Conservation (phyloP, 805 yeast genomes). For the Kodamaea sagamina region DNA sequence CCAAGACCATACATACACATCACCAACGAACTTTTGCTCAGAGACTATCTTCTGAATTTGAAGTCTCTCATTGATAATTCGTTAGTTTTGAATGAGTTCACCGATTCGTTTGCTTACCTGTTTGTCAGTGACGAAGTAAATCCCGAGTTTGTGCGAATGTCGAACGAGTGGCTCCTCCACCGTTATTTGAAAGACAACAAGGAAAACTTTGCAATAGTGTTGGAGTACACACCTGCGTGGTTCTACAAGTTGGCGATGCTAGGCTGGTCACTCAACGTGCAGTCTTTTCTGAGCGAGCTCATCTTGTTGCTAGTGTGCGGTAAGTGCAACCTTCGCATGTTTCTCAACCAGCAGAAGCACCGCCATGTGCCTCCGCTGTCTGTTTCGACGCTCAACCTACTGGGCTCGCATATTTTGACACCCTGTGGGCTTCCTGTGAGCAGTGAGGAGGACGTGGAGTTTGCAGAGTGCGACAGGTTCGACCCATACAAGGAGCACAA, state of each 20-base stretch:
- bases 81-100: slow-evolving; percentile 18
- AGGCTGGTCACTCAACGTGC: slow-evolving; percentile 42
- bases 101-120: slow-evolving; percentile 9
- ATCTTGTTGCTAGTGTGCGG: slow-evolving; percentile 37
- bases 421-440: slow-evolving; percentile 32
- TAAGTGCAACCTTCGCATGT: slow-evolving; percentile 39
- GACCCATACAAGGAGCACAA: slow-evolving; percentile 35
- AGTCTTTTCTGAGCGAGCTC: slow-evolving; percentile 26
- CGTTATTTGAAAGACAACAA: slow-evolving; percentile 35
- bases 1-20: slow-evolving; percentile 32
- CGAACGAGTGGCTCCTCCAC: slow-evolving; percentile 36
- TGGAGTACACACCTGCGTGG: slow-evolving; percentile 34
- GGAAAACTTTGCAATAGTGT: slow-evolving; percentile 31
- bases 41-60: slow-evolving; percentile 30
- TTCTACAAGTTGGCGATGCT: slow-evolving; percentile 35
- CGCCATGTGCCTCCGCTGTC: slow-evolving; percentile 7
- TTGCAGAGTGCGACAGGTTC: slow-evolving; percentile 10
- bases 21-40: slow-evolving; percentile 32
- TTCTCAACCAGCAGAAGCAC: slow-evolving; percentile 21
- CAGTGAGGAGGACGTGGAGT: slow-evolving; percentile 14
- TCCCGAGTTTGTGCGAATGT: slow-evolving; percentile 22
- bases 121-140: slow-evolving; percentile 7
- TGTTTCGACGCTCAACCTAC: slow-evolving; percentile 16
- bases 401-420: slow-evolving; percentile 28
- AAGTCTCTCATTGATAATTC: slow-evolving; percentile 31